Conservation (phyloP, 225 moss, liverwort and hornwort species). For the Lunularia cruciata region DNA sequence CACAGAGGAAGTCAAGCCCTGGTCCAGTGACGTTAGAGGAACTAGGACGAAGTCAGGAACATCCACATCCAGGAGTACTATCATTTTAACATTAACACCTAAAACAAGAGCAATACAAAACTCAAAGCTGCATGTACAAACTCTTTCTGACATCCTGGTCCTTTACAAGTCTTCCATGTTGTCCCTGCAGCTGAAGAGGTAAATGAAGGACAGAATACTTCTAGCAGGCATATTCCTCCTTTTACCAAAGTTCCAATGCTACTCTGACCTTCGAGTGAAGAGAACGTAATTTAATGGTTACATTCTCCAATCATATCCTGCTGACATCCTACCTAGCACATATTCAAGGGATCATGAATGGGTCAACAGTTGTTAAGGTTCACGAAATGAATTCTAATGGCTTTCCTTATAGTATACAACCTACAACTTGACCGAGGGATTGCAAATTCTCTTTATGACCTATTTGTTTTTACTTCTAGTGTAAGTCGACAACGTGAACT, state of each 20-base stretch:
- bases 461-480: constrained; percentile 55
- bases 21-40: background rate
- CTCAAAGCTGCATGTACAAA: too few species aligned
- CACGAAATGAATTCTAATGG: background rate
- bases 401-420: background rate
- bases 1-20: constrained; percentile 1
- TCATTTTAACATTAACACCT: too few species aligned
- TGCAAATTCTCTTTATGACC: constrained; percentile 10
- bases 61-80: background rate
- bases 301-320: constrained; percentile 4
- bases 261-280: background rate
- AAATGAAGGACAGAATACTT: background rate
- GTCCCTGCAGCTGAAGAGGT: background rate
- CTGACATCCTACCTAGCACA: background rate
- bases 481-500: constrained; percentile 32
- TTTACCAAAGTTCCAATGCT: background rate
- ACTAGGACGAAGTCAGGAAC: background rate
- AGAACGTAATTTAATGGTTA: background rate
- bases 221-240: background rate
- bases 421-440: background rate
- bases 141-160: background rate
- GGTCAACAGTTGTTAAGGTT: background rate
- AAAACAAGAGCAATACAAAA: background rate
- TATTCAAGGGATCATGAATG: background rate
- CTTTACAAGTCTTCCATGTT: background rate